These are phyloP conservation scores for Cylindrodendrum hubeiense DNA, from an alignment of 2,329 filamentous ascomycete genomes.

Conservation along the genomic window DNA sequence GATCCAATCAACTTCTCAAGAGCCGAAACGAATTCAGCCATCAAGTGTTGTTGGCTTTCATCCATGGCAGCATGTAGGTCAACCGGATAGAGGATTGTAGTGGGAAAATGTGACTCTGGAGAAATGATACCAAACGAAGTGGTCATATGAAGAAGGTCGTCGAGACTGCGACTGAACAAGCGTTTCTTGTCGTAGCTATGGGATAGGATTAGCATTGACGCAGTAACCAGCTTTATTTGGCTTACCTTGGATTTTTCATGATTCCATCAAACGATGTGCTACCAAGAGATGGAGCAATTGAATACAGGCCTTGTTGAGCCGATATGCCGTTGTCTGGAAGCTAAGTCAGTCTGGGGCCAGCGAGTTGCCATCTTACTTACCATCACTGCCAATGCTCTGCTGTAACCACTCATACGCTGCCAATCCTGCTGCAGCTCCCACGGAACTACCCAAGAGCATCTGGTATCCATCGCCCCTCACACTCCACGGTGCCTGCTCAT, in stretches of 20 bases:
- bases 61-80: conserved; percentile 35
- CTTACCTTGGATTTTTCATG: conserved; percentile 38
- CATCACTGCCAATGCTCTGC: conserved; percentile 51
- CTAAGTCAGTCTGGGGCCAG: conserved; percentile 31
- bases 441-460: conserved; percentile 48
- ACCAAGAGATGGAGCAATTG: conserved; percentile 40
- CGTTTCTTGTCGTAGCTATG: conserved; percentile 39
- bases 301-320: conserved; percentile 46
- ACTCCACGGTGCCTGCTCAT: conserved; percentile 56
- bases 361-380: conserved; percentile 38
- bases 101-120: conserved; percentile 9
- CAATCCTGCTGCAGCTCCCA: conserved; percentile 54
- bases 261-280: conserved; percentile 28
- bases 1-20: conserved; percentile 39
- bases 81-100: conserved; percentile 41
- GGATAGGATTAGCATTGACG: not conserved
- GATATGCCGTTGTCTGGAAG: conserved; percentile 36
- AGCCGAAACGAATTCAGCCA: conserved; percentile 39
- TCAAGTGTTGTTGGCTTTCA: conserved; percentile 21
- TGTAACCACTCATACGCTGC: conserved; percentile 58
- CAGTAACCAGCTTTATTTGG: not conserved
- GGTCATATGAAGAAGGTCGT: conserved; percentile 39
- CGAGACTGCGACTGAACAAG: conserved; percentile 42
- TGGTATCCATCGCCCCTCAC: conserved; percentile 63
- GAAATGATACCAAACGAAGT: conserved; percentile 28